A percentile compares a stretch with the other conserved stretches of the same genome.
Conservation (phyloP, 176 grass and related monocot genomes). For the Bothriochloa decipiens region DNA sequence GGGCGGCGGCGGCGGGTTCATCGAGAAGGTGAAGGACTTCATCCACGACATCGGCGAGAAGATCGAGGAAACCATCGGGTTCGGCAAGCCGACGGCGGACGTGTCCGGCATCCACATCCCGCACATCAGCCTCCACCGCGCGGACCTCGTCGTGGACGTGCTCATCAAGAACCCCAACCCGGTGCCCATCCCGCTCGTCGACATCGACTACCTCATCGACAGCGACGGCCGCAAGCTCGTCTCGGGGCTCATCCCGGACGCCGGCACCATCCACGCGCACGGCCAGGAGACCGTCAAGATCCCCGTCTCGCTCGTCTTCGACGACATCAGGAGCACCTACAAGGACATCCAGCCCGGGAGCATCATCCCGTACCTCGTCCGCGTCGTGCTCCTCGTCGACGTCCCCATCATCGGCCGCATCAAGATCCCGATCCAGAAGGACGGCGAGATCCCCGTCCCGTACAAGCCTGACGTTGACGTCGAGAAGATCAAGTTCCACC, state of each 20-base stretch:
- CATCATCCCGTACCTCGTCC: slow-evolving; percentile 90
- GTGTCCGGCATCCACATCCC: slow-evolving; percentile 77
- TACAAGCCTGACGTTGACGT: slow-evolving; percentile 98
- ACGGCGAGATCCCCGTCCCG: slow-evolving; percentile 77
- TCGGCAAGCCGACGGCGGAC: slow-evolving; percentile 91
- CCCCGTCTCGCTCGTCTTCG: slow-evolving; percentile 75
- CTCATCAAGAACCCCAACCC: slow-evolving; percentile 95
- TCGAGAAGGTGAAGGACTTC: slow-evolving; percentile 93
- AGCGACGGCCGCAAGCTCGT: slow-evolving; percentile 93
- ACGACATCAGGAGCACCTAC: slow-evolving; percentile 84
- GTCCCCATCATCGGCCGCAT: slow-evolving; percentile 84
- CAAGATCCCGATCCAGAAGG: slow-evolving; percentile 84
- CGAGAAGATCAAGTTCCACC: slow-evolving; percentile 88
- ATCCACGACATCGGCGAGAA: slow-evolving; percentile 96
- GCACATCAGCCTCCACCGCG: slow-evolving; percentile 80
- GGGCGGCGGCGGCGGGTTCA: slow-evolving; percentile 60
- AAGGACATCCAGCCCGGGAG: slow-evolving; percentile 85
- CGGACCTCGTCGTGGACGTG: slow-evolving; percentile 84
- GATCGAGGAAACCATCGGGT: slow-evolving; percentile 86
- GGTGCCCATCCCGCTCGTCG: slow-evolving; percentile 88
- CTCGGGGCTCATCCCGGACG: slow-evolving; percentile 90
- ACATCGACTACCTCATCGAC: slow-evolving; percentile 97
- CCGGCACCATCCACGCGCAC: slow-evolving; percentile 87
- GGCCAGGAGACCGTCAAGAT: slow-evolving; percentile 92
- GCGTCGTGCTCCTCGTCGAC: slow-evolving; percentile 78